phyloP scores from a whole-genome alignment of 306 rosid genomes.

The Senna siamea region DNA sequence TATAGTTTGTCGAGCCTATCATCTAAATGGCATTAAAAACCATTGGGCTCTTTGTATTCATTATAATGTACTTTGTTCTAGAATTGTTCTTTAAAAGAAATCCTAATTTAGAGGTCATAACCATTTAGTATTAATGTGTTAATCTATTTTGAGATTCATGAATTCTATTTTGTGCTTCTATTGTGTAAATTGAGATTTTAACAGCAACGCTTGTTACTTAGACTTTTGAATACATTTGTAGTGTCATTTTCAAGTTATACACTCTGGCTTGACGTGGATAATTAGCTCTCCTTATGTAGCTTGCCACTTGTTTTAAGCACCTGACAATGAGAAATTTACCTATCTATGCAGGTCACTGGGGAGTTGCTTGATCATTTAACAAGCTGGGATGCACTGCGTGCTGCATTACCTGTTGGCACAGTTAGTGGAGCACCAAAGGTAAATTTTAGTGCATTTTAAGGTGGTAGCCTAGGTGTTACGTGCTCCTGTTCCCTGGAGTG shows the following conservation, averaged over 20 bases:
- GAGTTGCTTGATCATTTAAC: constrained; percentile 74
- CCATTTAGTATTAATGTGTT: too few relatives aligned
- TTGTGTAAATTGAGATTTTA: background rate
- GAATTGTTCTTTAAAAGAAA: too few relatives aligned
- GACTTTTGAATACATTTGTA: background rate
- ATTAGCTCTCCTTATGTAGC: background rate
- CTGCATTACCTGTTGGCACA: constrained; percentile 96
- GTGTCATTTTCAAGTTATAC: background rate
- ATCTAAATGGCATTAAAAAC: background rate
- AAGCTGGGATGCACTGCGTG: constrained; percentile 91
- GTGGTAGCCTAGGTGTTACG: background rate
- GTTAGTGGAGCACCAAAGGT: constrained; percentile 99
- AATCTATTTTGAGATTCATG: background rate
- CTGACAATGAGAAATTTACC: background rate
- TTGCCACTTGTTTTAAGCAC: background rate
- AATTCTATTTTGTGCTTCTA: background rate
- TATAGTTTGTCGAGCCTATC: background rate
- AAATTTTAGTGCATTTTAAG: constrained; percentile 11
- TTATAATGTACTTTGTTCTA: background rate
- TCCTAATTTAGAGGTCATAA: too few relatives aligned
- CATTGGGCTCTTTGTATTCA: background rate
- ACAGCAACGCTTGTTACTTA: background rate
- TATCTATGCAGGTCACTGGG: constrained; percentile 80
- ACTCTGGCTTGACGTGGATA: background rate
- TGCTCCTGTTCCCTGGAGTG: background rate